phyloP scores from a whole-genome alignment of 2,329 filamentous ascomycete genomes.

The Dactylellina drechsleri region DNA sequence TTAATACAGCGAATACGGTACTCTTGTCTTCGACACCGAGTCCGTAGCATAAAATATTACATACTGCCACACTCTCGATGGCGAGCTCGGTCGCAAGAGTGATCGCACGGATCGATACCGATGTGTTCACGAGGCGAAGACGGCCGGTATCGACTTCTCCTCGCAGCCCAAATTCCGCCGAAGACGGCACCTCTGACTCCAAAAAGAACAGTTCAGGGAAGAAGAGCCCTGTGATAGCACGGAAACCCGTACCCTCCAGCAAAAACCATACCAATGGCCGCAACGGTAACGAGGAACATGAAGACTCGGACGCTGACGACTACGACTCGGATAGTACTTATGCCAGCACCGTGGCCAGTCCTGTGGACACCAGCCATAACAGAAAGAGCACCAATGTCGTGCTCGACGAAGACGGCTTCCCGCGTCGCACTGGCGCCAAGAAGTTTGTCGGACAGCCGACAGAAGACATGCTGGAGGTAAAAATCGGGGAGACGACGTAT shows the following conservation, averaged over 20 bases:
- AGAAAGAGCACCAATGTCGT: not conserved
- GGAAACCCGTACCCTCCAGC: no score
- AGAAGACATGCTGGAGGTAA: constrained; percentile 49
- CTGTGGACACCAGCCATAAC: constrained; percentile 6
- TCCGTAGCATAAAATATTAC: not conserved
- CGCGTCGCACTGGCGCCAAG: constrained; percentile 36
- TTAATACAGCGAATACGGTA: no score
- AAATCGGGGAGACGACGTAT: constrained; percentile 45
- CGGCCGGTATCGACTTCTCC: constrained; percentile 20
- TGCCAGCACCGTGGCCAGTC: constrained; percentile 16
- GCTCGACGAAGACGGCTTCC: constrained; percentile 15
- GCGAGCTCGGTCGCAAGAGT: constrained; percentile 26
- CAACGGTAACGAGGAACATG: no score
- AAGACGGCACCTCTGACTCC: constrained; percentile 21
- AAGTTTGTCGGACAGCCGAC: constrained; percentile 53
- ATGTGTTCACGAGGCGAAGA: constrained; percentile 30
- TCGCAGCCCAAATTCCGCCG: not conserved
- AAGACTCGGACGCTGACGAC: not conserved
- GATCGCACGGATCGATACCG: constrained; percentile 34
- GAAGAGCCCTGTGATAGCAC: not conserved
- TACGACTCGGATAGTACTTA: constrained; percentile 24
- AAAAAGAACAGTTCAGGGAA: constrained; percentile 20
- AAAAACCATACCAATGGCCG: no score
- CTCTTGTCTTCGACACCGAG: no score
- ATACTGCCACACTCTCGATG: constrained; percentile 1